Conservation (phyloP, 2,329 filamentous ascomycete genomes). For the Pseudopithomyces maydicus region DNA sequence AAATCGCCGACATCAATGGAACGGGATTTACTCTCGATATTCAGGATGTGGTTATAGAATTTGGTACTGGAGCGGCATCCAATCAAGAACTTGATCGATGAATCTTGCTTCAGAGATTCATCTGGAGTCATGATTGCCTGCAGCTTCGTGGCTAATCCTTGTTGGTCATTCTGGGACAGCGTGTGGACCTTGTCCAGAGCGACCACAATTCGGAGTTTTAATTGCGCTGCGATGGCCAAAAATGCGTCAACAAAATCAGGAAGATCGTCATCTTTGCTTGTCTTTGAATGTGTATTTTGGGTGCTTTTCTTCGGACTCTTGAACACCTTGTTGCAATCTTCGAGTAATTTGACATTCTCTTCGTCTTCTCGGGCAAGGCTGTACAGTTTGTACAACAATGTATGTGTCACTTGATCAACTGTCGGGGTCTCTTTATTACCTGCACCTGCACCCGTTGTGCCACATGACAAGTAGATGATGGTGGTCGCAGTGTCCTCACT, state of each 20-base stretch:
- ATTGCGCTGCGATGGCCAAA: background rate
- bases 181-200: constrained; percentile 12
- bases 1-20: constrained; percentile 10
- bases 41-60: background rate
- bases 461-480: constrained; percentile 12
- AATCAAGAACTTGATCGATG: background rate
- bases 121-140: background rate
- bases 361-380: constrained; percentile 12
- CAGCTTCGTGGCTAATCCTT: constrained; percentile 3
- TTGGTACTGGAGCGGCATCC: background rate
- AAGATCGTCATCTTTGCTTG: constrained; percentile 10
- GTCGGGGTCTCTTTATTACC: background rate
- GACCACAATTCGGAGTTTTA: constrained; percentile 7
- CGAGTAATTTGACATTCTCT: constrained; percentile 10
- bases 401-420: constrained; percentile 1
- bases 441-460: background rate
- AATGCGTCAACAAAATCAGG: constrained; percentile 14
- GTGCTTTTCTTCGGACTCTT: constrained; percentile 13
- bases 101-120: background rate
- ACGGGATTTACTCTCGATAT: background rate
- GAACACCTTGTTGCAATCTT: constrained; percentile 18
- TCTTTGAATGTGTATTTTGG: background rate
- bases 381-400: constrained; percentile 16
- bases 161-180: constrained; percentile 1
- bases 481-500: background rate